Evolutionary conservation across 352 stramenopile species (phyloP).

Genomic region (Plasmopara halstedii): DNA sequence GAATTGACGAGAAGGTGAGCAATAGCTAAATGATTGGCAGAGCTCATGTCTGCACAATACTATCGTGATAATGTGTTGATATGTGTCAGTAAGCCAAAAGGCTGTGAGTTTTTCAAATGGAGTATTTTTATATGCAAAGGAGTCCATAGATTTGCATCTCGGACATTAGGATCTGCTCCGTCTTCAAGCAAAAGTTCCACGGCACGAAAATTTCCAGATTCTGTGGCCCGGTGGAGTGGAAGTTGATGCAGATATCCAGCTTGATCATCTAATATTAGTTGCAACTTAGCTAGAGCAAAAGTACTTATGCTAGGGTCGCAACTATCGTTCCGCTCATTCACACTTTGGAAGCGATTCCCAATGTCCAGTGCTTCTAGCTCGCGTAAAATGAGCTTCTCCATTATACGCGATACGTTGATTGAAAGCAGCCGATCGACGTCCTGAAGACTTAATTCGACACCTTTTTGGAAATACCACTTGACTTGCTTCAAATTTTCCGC

Average conservation of each 20-base stretch:
- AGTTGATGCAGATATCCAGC: slow-evolving; percentile 25
- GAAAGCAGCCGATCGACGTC: slow-evolving; percentile 34
- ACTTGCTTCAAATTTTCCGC: slow-evolving; percentile 28
- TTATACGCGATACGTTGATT: slow-evolving; percentile 12
- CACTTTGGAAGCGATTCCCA: slow-evolving; percentile 12
- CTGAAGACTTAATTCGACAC: slow-evolving; percentile 14
- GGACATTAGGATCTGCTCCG: slow-evolving; percentile 24
- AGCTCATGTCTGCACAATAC: slow-evolving; percentile 40
- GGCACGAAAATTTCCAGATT: slow-evolving; percentile 35
- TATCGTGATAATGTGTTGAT: slow-evolving; percentile 3
- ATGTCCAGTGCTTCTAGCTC: slow-evolving; percentile 35
- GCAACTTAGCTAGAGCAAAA: slow-evolving; percentile 29
- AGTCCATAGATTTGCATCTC: slow-evolving; percentile 54
- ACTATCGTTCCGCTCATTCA: not conserved
- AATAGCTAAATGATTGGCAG: slow-evolving; percentile 25
- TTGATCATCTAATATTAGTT: slow-evolving; percentile 13
- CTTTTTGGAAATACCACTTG: slow-evolving; percentile 30
- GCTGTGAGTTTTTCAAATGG: not conserved
- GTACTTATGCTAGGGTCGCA: slow-evolving; percentile 31
- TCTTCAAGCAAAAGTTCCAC: slow-evolving; percentile 35
- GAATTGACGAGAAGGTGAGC: slow-evolving; percentile 26
- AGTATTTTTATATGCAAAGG: slow-evolving; percentile 38
- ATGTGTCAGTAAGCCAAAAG: not conserved
- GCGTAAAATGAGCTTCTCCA: slow-evolving; percentile 26
- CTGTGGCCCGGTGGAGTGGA: slow-evolving; percentile 36